Conservation (phyloP, 768 basidiomycete genomes). For the Podaxis sp. region DNA sequence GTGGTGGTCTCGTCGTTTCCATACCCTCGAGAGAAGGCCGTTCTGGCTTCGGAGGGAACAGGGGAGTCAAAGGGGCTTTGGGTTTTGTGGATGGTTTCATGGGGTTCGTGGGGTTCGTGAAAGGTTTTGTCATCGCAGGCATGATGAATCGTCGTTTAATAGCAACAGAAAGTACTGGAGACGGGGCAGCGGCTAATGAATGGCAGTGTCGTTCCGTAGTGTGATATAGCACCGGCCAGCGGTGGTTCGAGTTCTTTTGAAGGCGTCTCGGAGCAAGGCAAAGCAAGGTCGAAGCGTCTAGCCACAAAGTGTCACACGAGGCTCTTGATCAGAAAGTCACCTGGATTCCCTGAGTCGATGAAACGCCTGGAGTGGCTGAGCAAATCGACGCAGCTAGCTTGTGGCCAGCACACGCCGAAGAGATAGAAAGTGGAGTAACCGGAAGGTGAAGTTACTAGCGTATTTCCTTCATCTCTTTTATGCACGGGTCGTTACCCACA, state of each 20-base stretch:
- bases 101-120: neutral
- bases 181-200: neutral
- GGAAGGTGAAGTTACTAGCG: neutral
- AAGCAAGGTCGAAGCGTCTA: neutral
- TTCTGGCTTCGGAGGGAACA: neutral
- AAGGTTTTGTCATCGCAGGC: neutral
- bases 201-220: neutral
- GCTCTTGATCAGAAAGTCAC: neutral
- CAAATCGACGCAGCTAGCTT: neutral
- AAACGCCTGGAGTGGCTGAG: neutral
- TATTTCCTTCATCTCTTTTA: neutral
- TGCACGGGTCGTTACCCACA: neutral
- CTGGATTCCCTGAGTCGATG: slow-evolving; percentile 3
- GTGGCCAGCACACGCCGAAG: slow-evolving; percentile 4
- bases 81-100: neutral
- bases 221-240: slow-evolving; percentile 3
- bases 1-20: neutral
- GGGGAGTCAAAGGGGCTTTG: neutral
- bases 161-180: neutral
- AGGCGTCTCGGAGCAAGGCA: neutral
- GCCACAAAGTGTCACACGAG: neutral
- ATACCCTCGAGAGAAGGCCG: neutral
- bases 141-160: neutral
- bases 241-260: neutral
- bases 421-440: slow-evolving; percentile 2